phyloP scores from a whole-genome alignment of 2,329 filamentous ascomycete genomes.

The Neurospora sp. region DNA sequence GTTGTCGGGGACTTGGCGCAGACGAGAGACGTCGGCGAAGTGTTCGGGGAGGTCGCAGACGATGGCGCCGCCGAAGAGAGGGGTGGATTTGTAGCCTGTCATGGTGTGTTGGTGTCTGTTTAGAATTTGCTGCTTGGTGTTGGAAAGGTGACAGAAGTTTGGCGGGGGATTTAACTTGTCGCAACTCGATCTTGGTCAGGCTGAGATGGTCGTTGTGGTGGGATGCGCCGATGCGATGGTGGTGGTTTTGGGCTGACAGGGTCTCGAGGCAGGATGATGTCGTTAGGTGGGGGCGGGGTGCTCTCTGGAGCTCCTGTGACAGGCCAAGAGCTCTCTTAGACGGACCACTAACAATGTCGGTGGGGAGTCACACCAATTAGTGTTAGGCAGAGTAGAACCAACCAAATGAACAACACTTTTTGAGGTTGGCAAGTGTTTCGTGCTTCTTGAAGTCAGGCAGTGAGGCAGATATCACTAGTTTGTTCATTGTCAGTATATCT shows the following conservation, averaged over 20 bases:
- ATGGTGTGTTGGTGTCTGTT: constrained; percentile 24
- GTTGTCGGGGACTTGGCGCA: constrained; percentile 72
- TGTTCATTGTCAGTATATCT: not conserved
- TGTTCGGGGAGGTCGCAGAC: constrained; percentile 55
- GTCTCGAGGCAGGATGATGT: constrained; percentile 8
- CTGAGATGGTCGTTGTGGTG: not conserved
- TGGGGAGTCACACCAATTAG: not conserved
- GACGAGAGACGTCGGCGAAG: constrained; percentile 57
- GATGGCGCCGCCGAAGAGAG: constrained; percentile 66
- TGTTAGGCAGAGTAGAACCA: not conserved
- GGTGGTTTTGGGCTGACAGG: not conserved
- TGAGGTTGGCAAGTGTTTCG: not conserved
- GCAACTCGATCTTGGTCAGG: not conserved
- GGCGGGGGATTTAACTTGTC: not conserved
- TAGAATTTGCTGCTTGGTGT: not conserved
- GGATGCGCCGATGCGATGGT: not conserved
- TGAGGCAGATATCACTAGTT: not conserved
- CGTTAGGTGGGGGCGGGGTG: constrained; percentile 25
- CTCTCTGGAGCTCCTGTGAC: not conserved
- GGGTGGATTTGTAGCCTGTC: constrained; percentile 45
- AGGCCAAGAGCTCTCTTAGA: not conserved
- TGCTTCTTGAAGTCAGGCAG: not conserved
- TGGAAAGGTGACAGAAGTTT: no score
- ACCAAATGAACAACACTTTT: not conserved
- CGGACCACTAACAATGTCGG: not conserved